Base-by-base conservation (phyloP, 1,284 basidiomycete genomes). In the Pholiota adiposa region DNA sequence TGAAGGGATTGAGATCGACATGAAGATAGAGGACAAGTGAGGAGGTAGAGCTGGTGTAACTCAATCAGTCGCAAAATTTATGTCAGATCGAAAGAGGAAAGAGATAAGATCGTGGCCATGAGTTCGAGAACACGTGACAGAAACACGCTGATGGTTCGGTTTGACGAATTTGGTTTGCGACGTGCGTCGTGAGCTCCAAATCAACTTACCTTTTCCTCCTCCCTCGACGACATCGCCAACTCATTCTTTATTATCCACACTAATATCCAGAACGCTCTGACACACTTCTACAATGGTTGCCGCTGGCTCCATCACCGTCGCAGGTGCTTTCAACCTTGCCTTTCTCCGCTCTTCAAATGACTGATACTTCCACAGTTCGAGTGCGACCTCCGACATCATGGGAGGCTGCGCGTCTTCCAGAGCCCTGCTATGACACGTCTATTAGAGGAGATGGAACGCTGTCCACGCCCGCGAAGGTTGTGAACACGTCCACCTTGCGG, bases 361-460 rank as follows among this genome's bases (percentile, higher is more conserved):
- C 62, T 52, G 51, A 60, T 57, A 36, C 55, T 55, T 58, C 58
- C 53, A 53, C 72, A 96, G 96, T 98, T 53, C 94, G 96, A 64
- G 92, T 96, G 56, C 87, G 96, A 58, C 96, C 96, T 51, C 93
- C 95, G 60, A 92, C 89, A 27, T 60, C 87, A 53, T 92, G 87
- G 82, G 96, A 98, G 77, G 83, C 87, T 18, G 87, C 89, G 14
- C 88, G 90, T 54, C 84, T 97, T 40, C 89, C 90, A 56, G 88
- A 89, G 66, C 82, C 82, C 64, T 83, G 80, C 56, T 89, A 86
- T 71, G 87, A 91, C 67, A 79, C 79, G 27, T 82, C 82, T 61
- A 84, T 95, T 62, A 86, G 93, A 49, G 90, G 92, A 34, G 94
- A 96, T 68, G 94, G 88, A 11, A 86, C 88, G 38, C 84, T 96